Evolutionary conservation across 1,284 basidiomycete genomes (phyloP).

Genomic region (Cutaneotrichosporon sp.): DNA sequence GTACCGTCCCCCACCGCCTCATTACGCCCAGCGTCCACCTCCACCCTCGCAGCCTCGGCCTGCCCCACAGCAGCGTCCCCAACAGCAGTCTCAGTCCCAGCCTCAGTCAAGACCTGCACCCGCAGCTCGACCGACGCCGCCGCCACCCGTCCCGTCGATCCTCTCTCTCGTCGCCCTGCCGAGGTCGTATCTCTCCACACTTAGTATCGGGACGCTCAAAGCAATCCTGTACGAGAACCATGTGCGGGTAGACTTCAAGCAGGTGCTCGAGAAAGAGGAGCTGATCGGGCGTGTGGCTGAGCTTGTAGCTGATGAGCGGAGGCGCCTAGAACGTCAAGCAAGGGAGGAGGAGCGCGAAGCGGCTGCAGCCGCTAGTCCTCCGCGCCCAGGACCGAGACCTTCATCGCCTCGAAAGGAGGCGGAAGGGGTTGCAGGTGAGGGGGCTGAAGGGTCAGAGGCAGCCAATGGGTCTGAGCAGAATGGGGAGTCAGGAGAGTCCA

Average conservation of each 20-base stretch:
- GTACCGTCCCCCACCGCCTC: neutral
- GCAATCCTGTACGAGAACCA: conserved; percentile 62
- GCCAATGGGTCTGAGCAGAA: conserved; percentile 3
- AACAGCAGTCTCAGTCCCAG: conserved; percentile 7
- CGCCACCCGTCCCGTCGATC: conserved; percentile 53
- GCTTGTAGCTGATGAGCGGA: conserved; percentile 62
- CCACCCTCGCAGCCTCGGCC: conserved; percentile 10
- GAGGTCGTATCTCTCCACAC: conserved; percentile 54
- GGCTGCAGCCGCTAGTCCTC: conserved; percentile 1
- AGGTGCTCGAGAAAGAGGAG: conserved; percentile 55
- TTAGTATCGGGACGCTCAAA: conserved; percentile 66
- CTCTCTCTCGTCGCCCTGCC: conserved; percentile 63
- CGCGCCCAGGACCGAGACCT: too few species aligned
- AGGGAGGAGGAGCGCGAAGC: conserved; percentile 44
- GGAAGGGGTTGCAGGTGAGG: too few species aligned
- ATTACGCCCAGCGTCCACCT: neutral
- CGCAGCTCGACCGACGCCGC: conserved; percentile 12
- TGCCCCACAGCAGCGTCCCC: conserved; percentile 8
- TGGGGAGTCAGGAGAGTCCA: neutral
- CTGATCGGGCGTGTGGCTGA: conserved; percentile 63
- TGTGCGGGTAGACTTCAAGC: conserved; percentile 48
- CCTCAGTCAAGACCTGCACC: conserved; percentile 13
- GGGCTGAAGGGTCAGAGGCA: conserved; percentile 17
- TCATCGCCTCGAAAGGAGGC: neutral
- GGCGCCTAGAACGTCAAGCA: conserved; percentile 47